Evolutionary conservation across 768 basidiomycete genomes (phyloP).

Genomic region (Macrolepiota albuminosa): DNA sequence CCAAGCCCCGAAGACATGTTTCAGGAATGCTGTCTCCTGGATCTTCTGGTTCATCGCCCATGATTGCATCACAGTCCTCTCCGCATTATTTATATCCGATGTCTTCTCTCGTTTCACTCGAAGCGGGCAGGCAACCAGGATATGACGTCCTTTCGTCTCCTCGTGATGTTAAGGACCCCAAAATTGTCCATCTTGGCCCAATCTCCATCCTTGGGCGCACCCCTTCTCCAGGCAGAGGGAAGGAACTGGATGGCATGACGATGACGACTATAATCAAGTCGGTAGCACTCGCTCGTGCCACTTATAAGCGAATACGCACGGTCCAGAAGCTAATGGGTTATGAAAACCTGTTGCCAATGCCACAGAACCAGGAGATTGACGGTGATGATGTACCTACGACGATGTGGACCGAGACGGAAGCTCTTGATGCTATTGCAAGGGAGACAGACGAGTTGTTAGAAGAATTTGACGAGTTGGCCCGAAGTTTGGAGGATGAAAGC

Average conservation of each 20-base stretch:
- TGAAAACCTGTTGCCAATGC: conserved; percentile 47
- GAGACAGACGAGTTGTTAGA: conserved; percentile 56
- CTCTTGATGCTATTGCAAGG: conserved; percentile 43
- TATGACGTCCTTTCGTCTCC: conserved; percentile 33
- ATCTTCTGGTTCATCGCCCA: conserved; percentile 45
- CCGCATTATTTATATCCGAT: conserved; percentile 21
- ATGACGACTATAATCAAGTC: conserved; percentile 46
- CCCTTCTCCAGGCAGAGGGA: conserved; percentile 23
- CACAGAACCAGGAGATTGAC: conserved; percentile 24
- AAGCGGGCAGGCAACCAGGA: conserved; percentile 35
- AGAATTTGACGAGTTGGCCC: conserved; percentile 46
- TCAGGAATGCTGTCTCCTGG: conserved; percentile 42
- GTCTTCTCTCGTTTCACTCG: conserved; percentile 13
- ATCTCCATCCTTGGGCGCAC: conserved; percentile 32
- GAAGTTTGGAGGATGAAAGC: conserved; percentile 24
- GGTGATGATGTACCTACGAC: conserved; percentile 28
- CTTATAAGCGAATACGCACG: conserved; percentile 55
- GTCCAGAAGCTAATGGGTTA: conserved; percentile 67
- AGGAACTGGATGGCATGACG: conserved; percentile 20
- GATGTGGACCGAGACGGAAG: conserved; percentile 53
- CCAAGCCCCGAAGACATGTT: conserved; percentile 47
- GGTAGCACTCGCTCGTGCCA: conserved; percentile 44
- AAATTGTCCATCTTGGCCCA: conserved; percentile 61
- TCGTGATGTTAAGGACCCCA: conserved; percentile 33
- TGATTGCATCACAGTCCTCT: conserved; percentile 30